Base-by-base conservation (phyloP, 2,329 filamentous ascomycete genomes). In the Ascomycota sp. region DNA sequence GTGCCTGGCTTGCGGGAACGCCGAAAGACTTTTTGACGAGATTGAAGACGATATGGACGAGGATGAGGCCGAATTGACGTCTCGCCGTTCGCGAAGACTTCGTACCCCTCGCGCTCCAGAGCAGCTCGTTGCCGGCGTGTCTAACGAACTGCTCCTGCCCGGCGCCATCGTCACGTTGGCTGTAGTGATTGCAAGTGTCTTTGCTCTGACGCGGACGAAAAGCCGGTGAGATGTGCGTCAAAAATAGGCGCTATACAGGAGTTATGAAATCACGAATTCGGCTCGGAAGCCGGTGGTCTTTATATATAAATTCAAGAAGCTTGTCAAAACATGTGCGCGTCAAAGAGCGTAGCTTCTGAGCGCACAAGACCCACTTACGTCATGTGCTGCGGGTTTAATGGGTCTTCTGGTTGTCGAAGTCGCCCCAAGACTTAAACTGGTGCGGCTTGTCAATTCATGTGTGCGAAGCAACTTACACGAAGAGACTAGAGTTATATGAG, bases 121-220 rank as follows among this genome's bases (percentile, higher is more conserved):
- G 35, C 81, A 92, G 53, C 59, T 93, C 34, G 86, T 98, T 46
- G 67, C 75, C 2, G 89, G 89, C 32, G 78, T 98, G 22, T 83
- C 89, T 7, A 98, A 98, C 46, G 89, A 98, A 45, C 61, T 95
- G 32, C 62, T 98, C 12, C 66, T 95, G 25, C 89, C 89, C 0
- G 89, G 89, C 39, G 89, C 89, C 13, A 86, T 98, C 48, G 83
- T 89, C 33, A 85, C 85, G n/a, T 57, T 98, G 45, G 89, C 86
- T 8, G 81, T 91, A 26, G 85, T 93, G 23, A 93, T 98, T 52
- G 65, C 91, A 25, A 81, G 80, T 39, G 86, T 95, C 8, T 98
- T 98, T 56, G 74, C 83, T 25, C 71, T 98, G 43, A 74, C 80
- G 35, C 72, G 83, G 38, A 57, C 74, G 37, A 60, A 62, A 23